Percentiles rank a stretch among this genome's conserved stretches.
These are phyloP conservation scores for Cytospora mali DNA, from an alignment of 2,329 filamentous ascomycete species.

Conservation along the genomic window DNA sequence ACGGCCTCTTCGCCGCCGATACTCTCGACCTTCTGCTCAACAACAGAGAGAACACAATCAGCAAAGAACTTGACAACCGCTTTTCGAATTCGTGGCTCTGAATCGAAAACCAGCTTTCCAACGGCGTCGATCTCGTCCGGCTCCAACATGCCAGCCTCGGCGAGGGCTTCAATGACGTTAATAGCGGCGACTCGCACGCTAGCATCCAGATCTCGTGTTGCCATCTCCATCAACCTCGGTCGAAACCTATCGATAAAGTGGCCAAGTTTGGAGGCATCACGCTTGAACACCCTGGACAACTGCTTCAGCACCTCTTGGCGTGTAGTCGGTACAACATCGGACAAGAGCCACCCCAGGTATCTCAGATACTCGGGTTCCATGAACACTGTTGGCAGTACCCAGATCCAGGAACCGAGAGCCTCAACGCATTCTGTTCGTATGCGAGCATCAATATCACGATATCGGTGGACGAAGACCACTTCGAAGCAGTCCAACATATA, in stretches of 20 bases:
- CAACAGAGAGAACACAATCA: slow-evolving; percentile 80
- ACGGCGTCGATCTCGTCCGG: slow-evolving; percentile 89
- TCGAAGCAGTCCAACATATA: slow-evolving; percentile 86
- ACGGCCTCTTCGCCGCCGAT: slow-evolving; percentile 78
- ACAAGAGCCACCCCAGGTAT: slow-evolving; percentile 94
- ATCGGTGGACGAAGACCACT: slow-evolving; percentile 91
- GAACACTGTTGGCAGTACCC: slow-evolving; percentile 80
- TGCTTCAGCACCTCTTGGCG: slow-evolving; percentile 87
- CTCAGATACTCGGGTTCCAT: slow-evolving; percentile 88
- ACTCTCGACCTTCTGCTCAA: slow-evolving; percentile 78
- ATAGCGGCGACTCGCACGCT: slow-evolving; percentile 80
- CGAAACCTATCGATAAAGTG: slow-evolving; percentile 94
- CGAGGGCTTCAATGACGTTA: slow-evolving; percentile 77
- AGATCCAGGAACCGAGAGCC: slow-evolving; percentile 87
- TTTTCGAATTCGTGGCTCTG: slow-evolving; percentile 81
- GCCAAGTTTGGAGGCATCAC: slow-evolving; percentile 79
- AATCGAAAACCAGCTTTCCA: slow-evolving; percentile 86
- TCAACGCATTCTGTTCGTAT: slow-evolving; percentile 88
- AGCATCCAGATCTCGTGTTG: slow-evolving; percentile 79
- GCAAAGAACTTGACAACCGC: slow-evolving; percentile 90
- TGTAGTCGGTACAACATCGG: slow-evolving; percentile 73
- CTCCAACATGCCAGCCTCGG: slow-evolving; percentile 83
- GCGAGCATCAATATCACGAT: slow-evolving; percentile 87
- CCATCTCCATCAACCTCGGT: slow-evolving; percentile 87
- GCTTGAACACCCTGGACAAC: slow-evolving; percentile 75